Conservation (phyloP, 2,329 filamentous ascomycete species). For the Tolypocladium inflatum region DNA sequence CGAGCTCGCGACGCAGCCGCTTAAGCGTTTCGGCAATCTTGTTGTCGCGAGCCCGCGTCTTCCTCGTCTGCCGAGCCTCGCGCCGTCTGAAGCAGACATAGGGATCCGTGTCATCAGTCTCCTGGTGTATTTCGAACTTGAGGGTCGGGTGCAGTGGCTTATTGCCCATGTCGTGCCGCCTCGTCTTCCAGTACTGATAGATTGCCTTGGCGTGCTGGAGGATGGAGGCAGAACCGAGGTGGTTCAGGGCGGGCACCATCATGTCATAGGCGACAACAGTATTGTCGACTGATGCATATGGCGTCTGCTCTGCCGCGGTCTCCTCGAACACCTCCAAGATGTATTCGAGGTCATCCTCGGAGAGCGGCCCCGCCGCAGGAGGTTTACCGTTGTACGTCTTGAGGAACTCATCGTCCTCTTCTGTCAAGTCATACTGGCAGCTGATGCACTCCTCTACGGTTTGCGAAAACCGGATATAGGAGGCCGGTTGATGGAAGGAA, state of each 20-base stretch:
- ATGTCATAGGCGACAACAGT: conserved; percentile 69
- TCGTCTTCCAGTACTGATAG: conserved; percentile 82
- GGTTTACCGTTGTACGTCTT: conserved; percentile 74
- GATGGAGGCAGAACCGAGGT: conserved; percentile 38
- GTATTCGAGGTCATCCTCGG: conserved; percentile 86
- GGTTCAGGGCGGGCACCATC: conserved; percentile 59
- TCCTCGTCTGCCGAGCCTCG: conserved; percentile 87
- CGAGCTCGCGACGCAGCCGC: conserved; percentile 80
- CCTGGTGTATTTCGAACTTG: conserved; percentile 90
- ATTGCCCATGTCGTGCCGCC: conserved; percentile 58
- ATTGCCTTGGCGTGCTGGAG: conserved; percentile 61
- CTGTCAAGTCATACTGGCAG: conserved; percentile 87
- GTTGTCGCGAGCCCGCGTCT: conserved; percentile 86
- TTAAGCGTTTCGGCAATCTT: conserved; percentile 93
- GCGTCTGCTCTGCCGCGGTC: conserved; percentile 72
- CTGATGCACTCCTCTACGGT: conserved; percentile 94
- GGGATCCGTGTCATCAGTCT: conserved; percentile 90
- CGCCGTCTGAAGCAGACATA: conserved; percentile 97
- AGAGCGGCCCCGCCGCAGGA: conserved; percentile 54
- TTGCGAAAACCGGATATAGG: conserved; percentile 95
- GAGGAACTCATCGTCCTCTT: conserved; percentile 80
- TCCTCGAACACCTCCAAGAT: conserved; percentile 95
- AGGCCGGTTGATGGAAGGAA: conserved; percentile 72
- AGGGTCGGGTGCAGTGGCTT: conserved; percentile 65
- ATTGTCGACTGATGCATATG: conserved; percentile 84